Conservation (phyloP, 2,329 filamentous ascomycete species). For the Colletotrichum salicis region DNA sequence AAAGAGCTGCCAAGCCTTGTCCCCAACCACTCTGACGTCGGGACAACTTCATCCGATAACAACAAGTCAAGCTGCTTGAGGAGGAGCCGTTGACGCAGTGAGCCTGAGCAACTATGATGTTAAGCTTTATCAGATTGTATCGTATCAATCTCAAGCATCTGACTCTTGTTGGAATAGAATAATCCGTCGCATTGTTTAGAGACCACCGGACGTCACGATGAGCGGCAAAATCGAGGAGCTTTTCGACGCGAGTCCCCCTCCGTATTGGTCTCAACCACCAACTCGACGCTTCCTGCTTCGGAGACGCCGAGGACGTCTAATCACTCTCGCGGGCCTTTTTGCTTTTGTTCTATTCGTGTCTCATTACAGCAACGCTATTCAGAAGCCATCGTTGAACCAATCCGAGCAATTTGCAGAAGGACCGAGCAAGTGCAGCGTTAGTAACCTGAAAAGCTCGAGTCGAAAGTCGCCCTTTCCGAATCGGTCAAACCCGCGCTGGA, state of each 20-base stretch:
- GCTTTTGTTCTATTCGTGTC: background rate
- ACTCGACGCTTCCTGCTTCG: background rate
- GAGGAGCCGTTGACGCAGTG: background rate
- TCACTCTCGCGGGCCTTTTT: background rate
- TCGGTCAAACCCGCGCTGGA: constrained; percentile 16
- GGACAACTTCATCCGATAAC: background rate
- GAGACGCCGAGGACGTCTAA: background rate
- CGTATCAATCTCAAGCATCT: too few species aligned
- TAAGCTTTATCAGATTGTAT: background rate
- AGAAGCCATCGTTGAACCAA: background rate
- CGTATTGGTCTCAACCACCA: background rate
- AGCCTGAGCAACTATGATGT: background rate
- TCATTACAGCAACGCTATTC: background rate
- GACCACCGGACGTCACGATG: background rate
- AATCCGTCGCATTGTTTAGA: too few species aligned
- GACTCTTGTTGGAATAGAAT: too few species aligned
- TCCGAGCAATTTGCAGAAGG: background rate
- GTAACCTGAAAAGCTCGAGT: background rate
- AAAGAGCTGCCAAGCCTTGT: constrained; percentile 1
- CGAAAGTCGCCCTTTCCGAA: background rate
- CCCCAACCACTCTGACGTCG: background rate
- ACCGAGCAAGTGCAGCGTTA: background rate
- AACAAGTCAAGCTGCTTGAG: background rate
- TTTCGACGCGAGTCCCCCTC: constrained; percentile 14
- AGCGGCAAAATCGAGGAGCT: background rate